Percentiles rank a stretch among this genome's conserved stretches.
phyloP scores from a whole-genome alignment of 2,329 filamentous ascomycete species.

The Colletotrichum sp. region DNA sequence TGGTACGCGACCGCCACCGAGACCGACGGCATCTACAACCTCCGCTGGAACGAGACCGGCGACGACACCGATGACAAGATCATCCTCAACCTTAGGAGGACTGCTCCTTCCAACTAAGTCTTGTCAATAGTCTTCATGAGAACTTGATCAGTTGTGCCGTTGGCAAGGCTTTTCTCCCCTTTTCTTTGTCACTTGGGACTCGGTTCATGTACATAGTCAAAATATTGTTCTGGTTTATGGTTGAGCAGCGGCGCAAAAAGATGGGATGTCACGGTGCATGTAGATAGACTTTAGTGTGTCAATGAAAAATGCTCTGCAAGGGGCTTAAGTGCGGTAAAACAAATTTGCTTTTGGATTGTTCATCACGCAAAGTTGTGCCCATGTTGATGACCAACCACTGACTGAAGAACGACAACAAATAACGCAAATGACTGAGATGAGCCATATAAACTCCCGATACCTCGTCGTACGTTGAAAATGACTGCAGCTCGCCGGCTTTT shows the following conservation, averaged over 20 bases:
- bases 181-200: not conserved
- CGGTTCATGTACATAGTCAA: not conserved
- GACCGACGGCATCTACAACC: constrained; percentile 21
- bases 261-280: not conserved
- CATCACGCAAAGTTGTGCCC: not conserved
- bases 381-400: not conserved
- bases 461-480: not conserved
- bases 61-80: constrained; percentile 15
- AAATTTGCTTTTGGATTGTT: not conserved
- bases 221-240: not conserved
- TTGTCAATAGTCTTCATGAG: not conserved
- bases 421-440: not conserved
- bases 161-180: not conserved
- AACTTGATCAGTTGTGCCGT: not conserved
- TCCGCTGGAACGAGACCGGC: constrained; percentile 28
- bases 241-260: not conserved
- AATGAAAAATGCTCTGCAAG: not conserved
- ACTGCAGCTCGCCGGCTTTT: not conserved
- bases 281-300: not conserved
- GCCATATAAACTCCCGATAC: not conserved
- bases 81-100: constrained; percentile 25
- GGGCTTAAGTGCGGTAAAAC: not conserved
- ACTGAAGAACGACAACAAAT: not conserved
- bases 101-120: constrained; percentile 18
- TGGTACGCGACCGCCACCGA: constrained; percentile 27